A percentile compares a stretch with the other conserved stretches of the same genome.
These are phyloP conservation scores for Aphanoascus verrucosus DNA, from an alignment of 2,329 filamentous ascomycete species.

Conservation along the genomic window DNA sequence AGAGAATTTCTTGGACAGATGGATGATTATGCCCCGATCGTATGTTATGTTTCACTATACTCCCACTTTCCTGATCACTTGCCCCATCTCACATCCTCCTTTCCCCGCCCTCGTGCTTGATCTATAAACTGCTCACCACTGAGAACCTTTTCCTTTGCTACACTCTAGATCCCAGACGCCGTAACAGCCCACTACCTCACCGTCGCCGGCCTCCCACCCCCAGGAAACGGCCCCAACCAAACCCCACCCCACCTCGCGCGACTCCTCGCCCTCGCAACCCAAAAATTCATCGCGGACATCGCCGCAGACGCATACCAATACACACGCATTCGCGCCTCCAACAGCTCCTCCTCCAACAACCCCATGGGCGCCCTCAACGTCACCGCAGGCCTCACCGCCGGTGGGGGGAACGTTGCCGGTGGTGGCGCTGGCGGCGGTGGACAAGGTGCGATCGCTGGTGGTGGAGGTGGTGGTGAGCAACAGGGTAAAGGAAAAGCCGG, in stretches of 20 bases:
- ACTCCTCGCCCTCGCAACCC: constrained; percentile 89
- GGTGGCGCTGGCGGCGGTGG: constrained; percentile 35
- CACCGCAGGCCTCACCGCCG: constrained; percentile 47
- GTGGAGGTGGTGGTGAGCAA: constrained; percentile 30
- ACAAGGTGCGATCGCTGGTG: constrained; percentile 39
- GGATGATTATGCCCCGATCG: constrained; percentile 96
- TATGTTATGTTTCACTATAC: constrained; percentile 51
- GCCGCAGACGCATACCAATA: constrained; percentile 97
- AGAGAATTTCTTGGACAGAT: constrained; percentile 92
- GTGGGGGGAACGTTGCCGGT: constrained; percentile 42
- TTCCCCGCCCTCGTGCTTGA: background rate
- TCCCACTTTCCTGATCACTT: background rate
- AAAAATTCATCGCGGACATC: constrained; percentile 97
- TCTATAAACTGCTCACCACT: background rate
- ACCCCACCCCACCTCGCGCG: constrained; percentile 72
- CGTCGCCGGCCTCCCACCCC: constrained; percentile 83
- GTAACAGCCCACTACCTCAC: constrained; percentile 98
- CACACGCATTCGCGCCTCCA: constrained; percentile 86
- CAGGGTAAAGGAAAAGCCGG: constrained; percentile 41
- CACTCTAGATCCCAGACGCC: constrained; percentile 75
- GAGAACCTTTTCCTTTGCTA: background rate
- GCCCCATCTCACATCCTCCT: background rate
- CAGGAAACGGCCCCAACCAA: constrained; percentile 67
- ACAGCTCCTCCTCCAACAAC: constrained; percentile 75
- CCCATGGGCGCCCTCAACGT: constrained; percentile 78